Percentiles rank a stretch among this genome's conserved stretches.
These are phyloP conservation scores for Glarea lozoyensis DNA, from an alignment of 495 filamentous ascomycete species.

Conservation along the genomic window DNA sequence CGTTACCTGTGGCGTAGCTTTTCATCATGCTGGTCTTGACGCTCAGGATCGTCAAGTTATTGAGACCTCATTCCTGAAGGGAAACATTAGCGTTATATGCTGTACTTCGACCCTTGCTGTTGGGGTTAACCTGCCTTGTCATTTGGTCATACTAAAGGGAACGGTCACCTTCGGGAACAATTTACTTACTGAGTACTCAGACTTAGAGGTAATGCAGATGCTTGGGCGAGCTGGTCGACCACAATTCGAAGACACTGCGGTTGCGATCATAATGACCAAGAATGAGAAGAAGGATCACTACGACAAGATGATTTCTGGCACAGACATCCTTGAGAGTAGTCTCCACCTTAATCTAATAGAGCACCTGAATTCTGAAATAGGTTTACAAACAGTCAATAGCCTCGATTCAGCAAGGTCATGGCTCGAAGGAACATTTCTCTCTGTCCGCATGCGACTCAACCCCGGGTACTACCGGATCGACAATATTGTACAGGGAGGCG, in stretches of 20 bases:
- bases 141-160: conserved; percentile 89
- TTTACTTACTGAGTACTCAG: conserved; percentile 67
- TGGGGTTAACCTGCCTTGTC: conserved; percentile 87
- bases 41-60: conserved; percentile 57
- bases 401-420: conserved; percentile 67
- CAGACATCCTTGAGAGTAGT: conserved; percentile 78
- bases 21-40: conserved; percentile 88
- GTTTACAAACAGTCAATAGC: conserved; percentile 68
- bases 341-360: conserved; percentile 85
- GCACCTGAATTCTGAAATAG: conserved; percentile 90
- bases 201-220: conserved; percentile 98
- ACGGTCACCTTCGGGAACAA: conserved; percentile 62
- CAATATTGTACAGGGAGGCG: conserved; percentile 26
- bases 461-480: conserved; percentile 71
- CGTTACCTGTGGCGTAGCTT: conserved; percentile 68
- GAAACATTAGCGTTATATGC: conserved; percentile 80
- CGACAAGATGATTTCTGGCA: conserved; percentile 73
- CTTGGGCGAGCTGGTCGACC: conserved; percentile 86
- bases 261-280: conserved; percentile 81
- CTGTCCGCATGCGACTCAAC: conserved; percentile 71
- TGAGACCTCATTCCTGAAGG: conserved; percentile 65
- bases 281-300: conserved; percentile 60
- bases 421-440: conserved; percentile 82
- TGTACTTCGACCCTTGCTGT: conserved; percentile 93
- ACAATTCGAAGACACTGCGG: conserved; percentile 81